Evolutionary conservation across 2,329 filamentous ascomycete genomes (phyloP).

Genomic region (Stagonosporopsis rhizophila): DNA sequence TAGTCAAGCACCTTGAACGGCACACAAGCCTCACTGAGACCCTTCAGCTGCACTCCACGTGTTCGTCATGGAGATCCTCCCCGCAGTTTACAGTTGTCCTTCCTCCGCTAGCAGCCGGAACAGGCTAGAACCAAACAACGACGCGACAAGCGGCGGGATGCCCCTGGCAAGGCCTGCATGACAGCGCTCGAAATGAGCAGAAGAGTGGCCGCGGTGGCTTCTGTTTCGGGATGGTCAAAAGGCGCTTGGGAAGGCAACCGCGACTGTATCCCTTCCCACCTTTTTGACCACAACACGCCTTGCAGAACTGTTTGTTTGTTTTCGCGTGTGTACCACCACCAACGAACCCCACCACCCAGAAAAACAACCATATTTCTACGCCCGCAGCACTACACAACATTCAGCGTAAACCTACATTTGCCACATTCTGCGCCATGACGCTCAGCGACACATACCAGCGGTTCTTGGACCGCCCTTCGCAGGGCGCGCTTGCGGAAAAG

Average conservation of each 20-base stretch:
- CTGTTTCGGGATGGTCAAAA: slow-evolving; percentile 7
- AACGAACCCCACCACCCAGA: slow-evolving; percentile 11
- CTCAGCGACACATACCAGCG: slow-evolving; percentile 53
- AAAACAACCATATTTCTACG: slow-evolving; percentile 11
- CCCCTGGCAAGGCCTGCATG: slow-evolving; percentile 12
- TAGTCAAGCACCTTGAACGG: not conserved
- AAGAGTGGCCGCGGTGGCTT: slow-evolving; percentile 12
- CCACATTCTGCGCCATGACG: slow-evolving; percentile 29
- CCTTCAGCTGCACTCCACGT: slow-evolving; percentile 16
- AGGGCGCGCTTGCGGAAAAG: slow-evolving; percentile 53
- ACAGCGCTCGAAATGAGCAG: slow-evolving; percentile 13
- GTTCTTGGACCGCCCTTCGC: slow-evolving; percentile 55
- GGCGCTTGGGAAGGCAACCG: slow-evolving; percentile 10
- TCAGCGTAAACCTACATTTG: slow-evolving; percentile 3
- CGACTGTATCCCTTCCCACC: slow-evolving; percentile 8
- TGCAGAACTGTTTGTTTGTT: slow-evolving; percentile 16
- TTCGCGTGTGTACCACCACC: slow-evolving; percentile 13
- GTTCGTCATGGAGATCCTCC: slow-evolving; percentile 17
- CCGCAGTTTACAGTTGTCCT: slow-evolving; percentile 8
- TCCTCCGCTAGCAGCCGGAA: slow-evolving; percentile 1
- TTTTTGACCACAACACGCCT: slow-evolving; percentile 18
- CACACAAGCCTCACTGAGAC: slow-evolving; percentile 1
- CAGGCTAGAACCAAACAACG: slow-evolving; percentile 15
- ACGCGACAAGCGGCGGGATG: slow-evolving; percentile 12
- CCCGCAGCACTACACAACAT: slow-evolving; percentile 13